Evolutionary conservation across 208 protist species (phyloP), one percentile per base, ranked within the genome.

Genomic region (Wallacemonas sp.): DNA sequence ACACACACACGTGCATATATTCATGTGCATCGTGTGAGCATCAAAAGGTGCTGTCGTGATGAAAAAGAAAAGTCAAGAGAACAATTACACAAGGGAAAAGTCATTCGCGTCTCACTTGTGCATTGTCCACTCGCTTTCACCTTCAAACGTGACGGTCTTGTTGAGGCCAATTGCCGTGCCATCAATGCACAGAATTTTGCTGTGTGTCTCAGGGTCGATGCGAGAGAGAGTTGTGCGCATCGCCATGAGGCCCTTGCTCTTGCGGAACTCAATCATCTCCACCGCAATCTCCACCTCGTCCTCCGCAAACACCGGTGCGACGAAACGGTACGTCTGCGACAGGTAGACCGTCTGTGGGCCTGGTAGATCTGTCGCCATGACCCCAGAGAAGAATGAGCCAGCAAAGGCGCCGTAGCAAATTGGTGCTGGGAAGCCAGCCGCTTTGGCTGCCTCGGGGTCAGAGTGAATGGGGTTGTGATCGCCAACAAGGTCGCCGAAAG

Each of bases 391-490:
- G 19, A 96, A 80, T 22, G 86, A 90, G 31, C 78, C 86, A 21
- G 82, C 86, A n/a, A 93, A 67, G 76, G 93, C 90, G 8, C 93
- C 93, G 56, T 97, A 78, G 62, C 82, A 90, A 62, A 97, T 82
- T 26, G 79, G 59, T 34, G 69, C 55, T 0, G 87, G 78, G 49
- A 97, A 97, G 6, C 87, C 86, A 21, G 84, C 89, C 4, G 79
- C 80, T 70, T 86, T 86, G 2, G 88, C 89, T 0, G 88, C 84
- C 11, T 28, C 66, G 22, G 64, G 51, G 59, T 91, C 79, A 44
- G 62, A 65, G 68, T 96, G 91, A 63, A 96, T 95, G 11, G 88
- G 88, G 62, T 96, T 96, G 54, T 83, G 68, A 65, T 96, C 91
- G 14, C 80, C 79, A 22, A 94, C 78, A 27, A 96, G 76, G 15